Evolutionary conservation across 805 yeast genomes (phyloP).

Genomic region (Candida awuae): DNA sequence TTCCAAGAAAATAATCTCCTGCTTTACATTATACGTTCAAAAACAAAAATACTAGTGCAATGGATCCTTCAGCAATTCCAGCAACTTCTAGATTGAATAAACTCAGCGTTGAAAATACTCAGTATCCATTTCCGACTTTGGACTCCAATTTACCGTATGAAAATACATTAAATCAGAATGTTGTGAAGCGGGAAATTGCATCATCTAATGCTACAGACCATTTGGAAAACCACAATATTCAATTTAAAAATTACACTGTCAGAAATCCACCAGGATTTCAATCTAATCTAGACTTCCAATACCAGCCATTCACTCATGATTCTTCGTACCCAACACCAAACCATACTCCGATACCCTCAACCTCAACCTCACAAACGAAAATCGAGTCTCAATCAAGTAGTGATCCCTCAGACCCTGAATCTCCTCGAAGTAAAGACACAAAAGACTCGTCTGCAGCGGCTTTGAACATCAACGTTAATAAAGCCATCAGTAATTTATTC

Average conservation of each 20-base stretch:
- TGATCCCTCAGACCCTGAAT: neutral
- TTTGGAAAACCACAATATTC: slow-evolving; percentile 7
- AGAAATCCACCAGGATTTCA: slow-evolving; percentile 13
- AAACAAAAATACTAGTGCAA: too few relatives aligned
- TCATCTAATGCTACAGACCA: too few relatives aligned
- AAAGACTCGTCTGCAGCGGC: neutral
- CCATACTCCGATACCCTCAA: slow-evolving; percentile 11
- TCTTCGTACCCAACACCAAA: slow-evolving; percentile 14
- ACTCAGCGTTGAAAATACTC: too few relatives aligned
- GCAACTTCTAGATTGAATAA: too few relatives aligned
- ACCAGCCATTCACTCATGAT: neutral
- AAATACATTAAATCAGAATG: too few relatives aligned
- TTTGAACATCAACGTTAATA: too few relatives aligned
- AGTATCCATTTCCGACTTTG: too few relatives aligned
- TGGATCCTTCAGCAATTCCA: too few relatives aligned
- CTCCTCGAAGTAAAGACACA: neutral
- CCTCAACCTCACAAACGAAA: neutral
- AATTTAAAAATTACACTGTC: slow-evolving; percentile 20
- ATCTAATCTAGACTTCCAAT: slow-evolving; percentile 1
- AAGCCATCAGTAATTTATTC: neutral
- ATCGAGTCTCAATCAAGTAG: neutral
- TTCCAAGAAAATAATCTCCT: too few relatives aligned
- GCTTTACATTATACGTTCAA: too few relatives aligned
- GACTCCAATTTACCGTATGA: too few relatives aligned
- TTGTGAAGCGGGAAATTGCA: too few relatives aligned